Percentiles rank a stretch among this genome's conserved stretches.
Conservation (phyloP, 257 asterid genomes). For the Avicennia marina region DNA sequence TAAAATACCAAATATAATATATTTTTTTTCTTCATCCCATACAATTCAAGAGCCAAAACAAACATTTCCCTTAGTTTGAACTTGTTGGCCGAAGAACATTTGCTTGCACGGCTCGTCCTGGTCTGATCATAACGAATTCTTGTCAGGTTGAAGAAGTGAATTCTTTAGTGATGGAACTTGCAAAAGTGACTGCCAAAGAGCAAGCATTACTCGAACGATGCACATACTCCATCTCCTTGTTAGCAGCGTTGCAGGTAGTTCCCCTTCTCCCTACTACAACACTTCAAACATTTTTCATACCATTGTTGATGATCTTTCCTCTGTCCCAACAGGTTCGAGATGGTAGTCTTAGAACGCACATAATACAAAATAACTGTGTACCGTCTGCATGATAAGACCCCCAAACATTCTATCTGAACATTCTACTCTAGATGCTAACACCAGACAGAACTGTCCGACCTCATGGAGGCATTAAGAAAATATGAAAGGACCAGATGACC, state of each 20-base stretch:
- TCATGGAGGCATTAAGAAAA: slow-evolving; percentile 30
- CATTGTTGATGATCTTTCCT: background rate
- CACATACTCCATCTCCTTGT: slow-evolving; percentile 46
- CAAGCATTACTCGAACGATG: slow-evolving; percentile 65
- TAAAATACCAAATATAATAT: too few relatives aligned
- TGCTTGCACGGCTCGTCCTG: too few relatives aligned
- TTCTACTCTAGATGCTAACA: slow-evolving; percentile 39
- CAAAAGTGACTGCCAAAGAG: slow-evolving; percentile 59
- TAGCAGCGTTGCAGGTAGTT: slow-evolving; percentile 47
- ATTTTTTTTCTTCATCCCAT: too few relatives aligned
- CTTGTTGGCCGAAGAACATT: too few relatives aligned
- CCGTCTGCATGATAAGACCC: slow-evolving; percentile 35
- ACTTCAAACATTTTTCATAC: background rate
- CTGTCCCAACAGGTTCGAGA: slow-evolving; percentile 34
- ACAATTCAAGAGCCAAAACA: background rate
- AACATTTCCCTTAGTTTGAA: background rate
- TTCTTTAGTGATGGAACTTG: slow-evolving; percentile 58
- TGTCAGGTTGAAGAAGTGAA: slow-evolving; percentile 69
- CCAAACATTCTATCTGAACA: slow-evolving; percentile 29
- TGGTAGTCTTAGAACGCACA: slow-evolving; percentile 43
- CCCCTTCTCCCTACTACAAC: background rate
- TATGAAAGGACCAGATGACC: slow-evolving; percentile 22
- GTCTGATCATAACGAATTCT: background rate
- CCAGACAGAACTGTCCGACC: slow-evolving; percentile 32
- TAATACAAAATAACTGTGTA: slow-evolving; percentile 41